Conservation (phyloP, 495 filamentous ascomycete genomes). For the Bathelium albidoporum region DNA sequence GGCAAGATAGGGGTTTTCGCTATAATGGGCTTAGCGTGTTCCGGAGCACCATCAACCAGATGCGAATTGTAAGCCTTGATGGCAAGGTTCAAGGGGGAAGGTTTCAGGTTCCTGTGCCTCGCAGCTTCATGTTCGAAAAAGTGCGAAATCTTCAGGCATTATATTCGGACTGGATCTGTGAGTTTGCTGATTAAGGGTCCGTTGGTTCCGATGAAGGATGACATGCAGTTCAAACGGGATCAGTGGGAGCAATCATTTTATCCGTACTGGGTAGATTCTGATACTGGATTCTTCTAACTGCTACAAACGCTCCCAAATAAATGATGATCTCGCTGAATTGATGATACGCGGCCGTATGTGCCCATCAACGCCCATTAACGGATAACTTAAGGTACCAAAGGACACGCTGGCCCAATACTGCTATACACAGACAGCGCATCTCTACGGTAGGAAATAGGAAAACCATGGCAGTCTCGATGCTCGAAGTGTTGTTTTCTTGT, state of each 20-base stretch:
- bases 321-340: neutral
- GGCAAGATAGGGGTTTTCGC: neutral
- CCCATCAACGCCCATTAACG: neutral
- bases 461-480: neutral
- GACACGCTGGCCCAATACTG: neutral
- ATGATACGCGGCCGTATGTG: neutral
- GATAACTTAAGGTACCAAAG: neutral
- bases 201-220: neutral
- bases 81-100: neutral
- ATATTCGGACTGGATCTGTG: no score
- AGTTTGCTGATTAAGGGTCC: neutral
- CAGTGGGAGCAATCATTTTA: neutral
- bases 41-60: neutral
- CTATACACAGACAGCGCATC: conserved; percentile 1
- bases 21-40: neutral
- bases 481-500: neutral
- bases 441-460: neutral
- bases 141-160: neutral
- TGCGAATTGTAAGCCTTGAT: neutral
- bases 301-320: neutral
- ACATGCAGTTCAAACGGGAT: neutral
- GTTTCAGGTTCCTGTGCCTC: no score
- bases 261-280: neutral
- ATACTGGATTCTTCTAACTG: neutral
- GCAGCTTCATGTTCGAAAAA: no score